Conservation (phyloP, 768 basidiomycete genomes). For the Suillus hirtellus region DNA sequence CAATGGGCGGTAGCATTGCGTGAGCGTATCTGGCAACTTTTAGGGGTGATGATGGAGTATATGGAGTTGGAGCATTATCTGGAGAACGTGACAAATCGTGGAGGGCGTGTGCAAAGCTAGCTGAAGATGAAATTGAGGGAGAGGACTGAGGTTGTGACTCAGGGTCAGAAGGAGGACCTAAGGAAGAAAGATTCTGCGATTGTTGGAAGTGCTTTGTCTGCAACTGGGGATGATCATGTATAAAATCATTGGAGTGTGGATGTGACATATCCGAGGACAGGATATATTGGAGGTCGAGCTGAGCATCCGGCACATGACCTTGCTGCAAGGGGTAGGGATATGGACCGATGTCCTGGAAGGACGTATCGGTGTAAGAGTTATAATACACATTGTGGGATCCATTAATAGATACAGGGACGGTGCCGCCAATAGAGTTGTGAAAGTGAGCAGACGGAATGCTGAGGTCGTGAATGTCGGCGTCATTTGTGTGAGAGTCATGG, state of each 20-base stretch:
- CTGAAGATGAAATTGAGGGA: constrained; percentile 25
- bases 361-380: constrained; percentile 27
- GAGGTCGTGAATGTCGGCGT: constrained; percentile 35
- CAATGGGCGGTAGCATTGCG: constrained; percentile 34
- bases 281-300: constrained; percentile 30
- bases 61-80: constrained; percentile 19
- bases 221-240: constrained; percentile 24
- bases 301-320: constrained; percentile 22
- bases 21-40: constrained; percentile 28
- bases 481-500: constrained; percentile 27
- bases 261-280: constrained; percentile 20
- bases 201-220: constrained; percentile 31
- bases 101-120: constrained; percentile 25
- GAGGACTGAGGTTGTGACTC: constrained; percentile 30
- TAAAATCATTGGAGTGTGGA: constrained; percentile 20
- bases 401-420: constrained; percentile 34
- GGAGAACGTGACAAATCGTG: constrained; percentile 27
- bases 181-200: constrained; percentile 23
- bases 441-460: constrained; percentile 31
- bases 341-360: constrained; percentile 20
- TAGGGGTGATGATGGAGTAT: constrained; percentile 23
- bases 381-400: constrained; percentile 32
- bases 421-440: constrained; percentile 18
- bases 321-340: constrained; percentile 31
- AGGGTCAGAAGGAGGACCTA: constrained; percentile 22